Evolutionary conservation across 2,329 filamentous ascomycete genomes (phyloP), one percentile per base, ranked within the genome.

Genomic region (Celoporthe dispersa): DNA sequence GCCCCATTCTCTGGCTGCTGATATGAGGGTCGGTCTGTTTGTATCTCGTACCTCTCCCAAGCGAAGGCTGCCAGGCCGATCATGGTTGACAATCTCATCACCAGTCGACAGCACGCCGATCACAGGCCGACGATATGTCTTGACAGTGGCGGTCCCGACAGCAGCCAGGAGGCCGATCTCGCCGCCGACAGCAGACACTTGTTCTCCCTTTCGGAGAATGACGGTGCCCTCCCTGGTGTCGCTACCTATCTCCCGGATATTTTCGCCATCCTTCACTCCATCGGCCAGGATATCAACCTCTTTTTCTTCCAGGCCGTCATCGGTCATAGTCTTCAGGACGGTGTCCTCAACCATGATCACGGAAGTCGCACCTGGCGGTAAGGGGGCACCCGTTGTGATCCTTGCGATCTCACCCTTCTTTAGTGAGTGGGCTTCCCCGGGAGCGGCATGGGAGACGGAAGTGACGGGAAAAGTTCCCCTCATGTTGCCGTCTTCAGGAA

Each of bases 341-440:
- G 96, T 99, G 77, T 98, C 96, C 81, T 99, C 96, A 0, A 99
- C 96, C 94, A 97, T 98, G 62, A 98, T 91, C 6, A 99, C 94
- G 0, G 95, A 91, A 35, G 93, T 97, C 1, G 96, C 94, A 0
- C 94, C 94, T 0, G 90, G 90, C 1, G 96, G 96, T 0, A 99
- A 83, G 14, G 96, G 95, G 7, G 96, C 96, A 0, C 96, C 96
- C 0, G 96, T 99, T 0, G 96, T 99, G 75, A 99, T 97, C 62
- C 96, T 87, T 0, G 95, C 92, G 67, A 98, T 91, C 73, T 94
- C 87, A 0, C 94, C 94, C 44, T 88, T 84, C 67, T 90, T 85
- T 2, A 98, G 82, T 1, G 88, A 80, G 44, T 88, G 83, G 19
- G 87, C 87, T 39, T 92, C 88, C 0, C 90, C 88, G 0, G 94